Evolutionary conservation across 129 eudicot species (phyloP), one percentile per base, ranked within the genome.

Genomic region (Cynara cardunculus): DNA sequence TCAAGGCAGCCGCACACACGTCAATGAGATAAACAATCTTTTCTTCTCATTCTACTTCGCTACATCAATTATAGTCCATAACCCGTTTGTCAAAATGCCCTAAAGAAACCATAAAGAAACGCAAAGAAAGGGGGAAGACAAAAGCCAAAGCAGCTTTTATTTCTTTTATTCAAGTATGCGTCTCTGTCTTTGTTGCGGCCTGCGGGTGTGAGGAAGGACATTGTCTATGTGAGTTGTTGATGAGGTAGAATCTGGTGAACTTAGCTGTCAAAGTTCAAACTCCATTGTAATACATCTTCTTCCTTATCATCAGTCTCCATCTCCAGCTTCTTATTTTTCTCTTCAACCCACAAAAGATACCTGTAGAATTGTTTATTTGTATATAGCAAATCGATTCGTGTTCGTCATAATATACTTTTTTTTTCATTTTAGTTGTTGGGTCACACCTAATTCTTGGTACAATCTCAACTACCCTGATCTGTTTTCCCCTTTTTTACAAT

Each of bases 401-500:
- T 32, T 81, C 68, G 7, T 12, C 34, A 37, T 28, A 11, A 35
- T 26, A 34, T 21, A 28, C 12, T 71, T 28, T 74, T 74, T 21
- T 70, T 65, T 35, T 69, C 25, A 32, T 70, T 61, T 69, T 26
- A 69, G 77, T 76, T 31, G 85, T 76, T 82, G 85, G 53, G 85
- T 69, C 78, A 13, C 84, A 77, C 84, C 90, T 87, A 82, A 78
- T 75, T 78, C 73, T 84, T 71, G 82, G 66, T 75, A 34, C 34
- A 64, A 69, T 81, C 73, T 68, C 83, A 84, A 81, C 88, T 64
- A 78, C 86, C 74, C 81, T 69, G 72, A 76, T 64, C 64, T 76
- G 76, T 73, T 61, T n/a, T 79, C 41, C 25, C 56, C 39, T 34
- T 34, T 0, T 34, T 34, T 34, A 34, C 39, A 34, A 10, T 69